Evolutionary conservation across 257 asterid species (phyloP), one percentile per base, ranked within the genome.

Genomic region (Cruciata laevipes): DNA sequence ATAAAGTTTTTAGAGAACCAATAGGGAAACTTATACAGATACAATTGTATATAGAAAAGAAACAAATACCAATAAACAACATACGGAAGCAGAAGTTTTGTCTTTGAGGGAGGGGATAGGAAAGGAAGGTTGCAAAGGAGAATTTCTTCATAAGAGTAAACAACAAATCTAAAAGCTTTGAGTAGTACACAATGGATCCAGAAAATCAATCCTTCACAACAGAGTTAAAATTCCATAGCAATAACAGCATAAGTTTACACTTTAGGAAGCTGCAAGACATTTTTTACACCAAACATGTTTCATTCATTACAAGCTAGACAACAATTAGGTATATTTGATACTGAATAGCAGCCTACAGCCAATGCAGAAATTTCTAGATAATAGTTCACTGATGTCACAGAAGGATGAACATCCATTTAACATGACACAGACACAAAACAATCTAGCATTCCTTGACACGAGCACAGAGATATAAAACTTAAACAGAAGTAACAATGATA

Each of bases 1-100:
- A 21, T 52, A 38, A 51, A 74, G 63, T 47, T 55, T 67, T 61
- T 66, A 74, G 67, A 44, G 44, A 73, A 74, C 68, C 60, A 61
- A 73, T 67, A 47, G 63, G 58, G 24, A 49, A 25, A 6, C 33
- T 21, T 13, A 27, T n/a, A n/a, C n/a, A n/a, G n/a, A n/a, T n/a
- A n/a, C n/a, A n/a, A n/a, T n/a, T n/a, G n/a, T n/a, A n/a, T 63
- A 63, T 59, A 25, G 21, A 30, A 38, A 38, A 38, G 47, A 38
- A 38, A 38, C 18, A 44, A 44, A 12, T 13, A 17, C 1, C 33
- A 23, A 58, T 8, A 24, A n/a, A 53, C 21, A 3, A 4, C 59
- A 3, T 6, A 13, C 58, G 10, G 60, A 8, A 53, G 61, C 16
- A 56, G 13, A 21, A 56, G 14, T 56, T 9, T 56, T 56, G 17